These are phyloP conservation scores for Clitoria ternatea DNA, from an alignment of 306 rosid species.

Conservation along the genomic window DNA sequence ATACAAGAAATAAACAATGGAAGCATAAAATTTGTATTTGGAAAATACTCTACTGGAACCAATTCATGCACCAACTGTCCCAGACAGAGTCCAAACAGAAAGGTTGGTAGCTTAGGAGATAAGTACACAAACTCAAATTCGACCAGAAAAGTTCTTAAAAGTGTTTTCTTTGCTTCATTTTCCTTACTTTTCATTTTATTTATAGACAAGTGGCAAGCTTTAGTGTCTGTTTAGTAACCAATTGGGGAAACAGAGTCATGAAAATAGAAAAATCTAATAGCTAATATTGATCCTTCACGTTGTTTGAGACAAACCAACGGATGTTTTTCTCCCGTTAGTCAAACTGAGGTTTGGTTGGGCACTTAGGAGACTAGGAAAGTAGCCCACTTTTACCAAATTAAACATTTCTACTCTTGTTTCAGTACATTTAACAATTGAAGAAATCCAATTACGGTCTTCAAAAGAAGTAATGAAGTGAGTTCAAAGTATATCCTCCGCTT, in stretches of 20 bases:
- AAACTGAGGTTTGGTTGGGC: too few species aligned
- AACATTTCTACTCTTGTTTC: background rate
- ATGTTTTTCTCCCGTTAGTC: too few species aligned
- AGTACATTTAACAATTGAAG: background rate
- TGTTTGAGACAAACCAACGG: too few species aligned
- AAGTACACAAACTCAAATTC: background rate
- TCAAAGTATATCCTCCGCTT: constrained; percentile 5
- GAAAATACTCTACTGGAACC: background rate
- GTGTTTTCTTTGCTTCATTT: background rate
- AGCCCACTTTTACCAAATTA: background rate
- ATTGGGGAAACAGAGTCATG: too few species aligned
- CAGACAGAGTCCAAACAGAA: background rate
- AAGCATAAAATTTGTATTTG: background rate
- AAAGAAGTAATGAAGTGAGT: background rate
- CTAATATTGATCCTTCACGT: too few species aligned
- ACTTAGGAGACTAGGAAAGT: background rate
- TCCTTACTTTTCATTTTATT: constrained; percentile 9
- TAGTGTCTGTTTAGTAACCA: too few species aligned
- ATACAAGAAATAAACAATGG: background rate
- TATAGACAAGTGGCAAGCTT: constrained; percentile 7
- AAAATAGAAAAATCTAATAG: too few species aligned
- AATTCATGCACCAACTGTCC: background rate
- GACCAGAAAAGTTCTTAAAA: constrained; percentile 13
- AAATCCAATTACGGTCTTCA: background rate
- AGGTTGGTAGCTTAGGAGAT: background rate